Percentiles rank a stretch among this genome's conserved stretches.
phyloP scores from a whole-genome alignment of 345 rosid genomes.

The Clausena lansium region DNA sequence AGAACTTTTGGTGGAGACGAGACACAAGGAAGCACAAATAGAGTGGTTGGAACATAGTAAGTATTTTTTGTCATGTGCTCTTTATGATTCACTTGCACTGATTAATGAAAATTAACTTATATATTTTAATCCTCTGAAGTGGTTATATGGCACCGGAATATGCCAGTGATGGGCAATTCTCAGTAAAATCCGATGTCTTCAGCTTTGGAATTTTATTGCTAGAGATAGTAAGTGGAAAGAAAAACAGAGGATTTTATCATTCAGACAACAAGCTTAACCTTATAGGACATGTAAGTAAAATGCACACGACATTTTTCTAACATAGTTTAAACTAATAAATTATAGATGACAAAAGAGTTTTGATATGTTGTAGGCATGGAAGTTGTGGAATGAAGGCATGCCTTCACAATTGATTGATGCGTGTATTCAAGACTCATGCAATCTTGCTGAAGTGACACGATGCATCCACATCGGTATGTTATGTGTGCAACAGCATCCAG shows the following conservation, averaged over 20 bases:
- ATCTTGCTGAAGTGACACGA: slow-evolving; percentile 22
- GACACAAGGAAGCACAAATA: slow-evolving; percentile 27
- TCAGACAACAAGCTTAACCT: slow-evolving; percentile 19
- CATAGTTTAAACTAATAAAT: not conserved
- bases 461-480: slow-evolving; percentile 45
- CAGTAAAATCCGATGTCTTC: slow-evolving; percentile 43
- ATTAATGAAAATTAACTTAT: not conserved
- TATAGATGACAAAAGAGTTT: not conserved
- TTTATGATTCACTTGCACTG: too few relatives aligned
- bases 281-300: slow-evolving; percentile 30
- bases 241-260: slow-evolving; percentile 32
- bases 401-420: slow-evolving; percentile 24
- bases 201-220: slow-evolving; percentile 39
- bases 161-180: slow-evolving; percentile 38
- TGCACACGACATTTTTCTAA: not conserved
- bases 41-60: slow-evolving; percentile 37
- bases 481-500: slow-evolving; percentile 42
- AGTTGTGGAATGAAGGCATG: slow-evolving; percentile 34
- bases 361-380: slow-evolving; percentile 37
- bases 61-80: not conserved
- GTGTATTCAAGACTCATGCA: not conserved
- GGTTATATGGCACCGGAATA: slow-evolving; percentile 45
- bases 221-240: slow-evolving; percentile 39
- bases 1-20: slow-evolving; percentile 36
- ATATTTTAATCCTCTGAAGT: slow-evolving; percentile 11